Evolutionary conservation across 371 early-diverging fungal genomes (phyloP).

Genomic region (Saksenaea oblongispora): DNA sequence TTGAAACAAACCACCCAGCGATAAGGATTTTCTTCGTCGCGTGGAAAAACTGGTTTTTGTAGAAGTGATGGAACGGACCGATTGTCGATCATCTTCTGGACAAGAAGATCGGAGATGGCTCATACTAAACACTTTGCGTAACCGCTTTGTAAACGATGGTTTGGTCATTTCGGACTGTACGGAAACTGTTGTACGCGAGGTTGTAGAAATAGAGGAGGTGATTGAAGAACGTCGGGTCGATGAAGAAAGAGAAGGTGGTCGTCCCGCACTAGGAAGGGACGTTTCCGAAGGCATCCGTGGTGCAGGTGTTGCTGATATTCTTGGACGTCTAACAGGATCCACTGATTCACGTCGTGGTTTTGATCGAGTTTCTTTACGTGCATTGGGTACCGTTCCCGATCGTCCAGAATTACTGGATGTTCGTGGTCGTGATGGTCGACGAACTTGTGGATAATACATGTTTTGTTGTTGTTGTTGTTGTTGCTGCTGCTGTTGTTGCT

Average conservation of each 20-base stretch:
- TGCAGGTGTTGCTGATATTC: not conserved
- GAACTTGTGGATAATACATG: not conserved
- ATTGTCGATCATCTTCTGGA: conserved; percentile 3
- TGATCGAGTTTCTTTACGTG: not conserved
- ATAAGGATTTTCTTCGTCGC: not conserved
- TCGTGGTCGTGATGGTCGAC: not conserved
- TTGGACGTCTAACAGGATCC: not conserved
- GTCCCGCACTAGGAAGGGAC: not conserved
- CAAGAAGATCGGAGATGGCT: conserved; percentile 27
- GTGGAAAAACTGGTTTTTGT: conserved; percentile 9
- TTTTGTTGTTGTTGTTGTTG: not conserved
- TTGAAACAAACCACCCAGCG: too few species aligned
- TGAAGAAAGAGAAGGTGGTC: not conserved
- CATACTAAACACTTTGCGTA: conserved; percentile 57
- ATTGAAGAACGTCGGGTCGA: too few species aligned
- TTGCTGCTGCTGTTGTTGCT: not conserved
- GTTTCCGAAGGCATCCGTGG: not conserved
- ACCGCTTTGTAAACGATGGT: conserved; percentile 41
- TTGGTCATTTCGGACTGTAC: conserved; percentile 17
- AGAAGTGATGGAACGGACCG: conserved; percentile 2
- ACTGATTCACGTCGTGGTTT: not conserved
- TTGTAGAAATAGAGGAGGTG: too few species aligned
- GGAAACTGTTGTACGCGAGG: too few species aligned
- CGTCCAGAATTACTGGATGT: not conserved
- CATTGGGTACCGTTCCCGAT: not conserved